These are phyloP conservation scores for Calonectria crousiana DNA, from an alignment of 2,329 filamentous ascomycete species.

Conservation along the genomic window DNA sequence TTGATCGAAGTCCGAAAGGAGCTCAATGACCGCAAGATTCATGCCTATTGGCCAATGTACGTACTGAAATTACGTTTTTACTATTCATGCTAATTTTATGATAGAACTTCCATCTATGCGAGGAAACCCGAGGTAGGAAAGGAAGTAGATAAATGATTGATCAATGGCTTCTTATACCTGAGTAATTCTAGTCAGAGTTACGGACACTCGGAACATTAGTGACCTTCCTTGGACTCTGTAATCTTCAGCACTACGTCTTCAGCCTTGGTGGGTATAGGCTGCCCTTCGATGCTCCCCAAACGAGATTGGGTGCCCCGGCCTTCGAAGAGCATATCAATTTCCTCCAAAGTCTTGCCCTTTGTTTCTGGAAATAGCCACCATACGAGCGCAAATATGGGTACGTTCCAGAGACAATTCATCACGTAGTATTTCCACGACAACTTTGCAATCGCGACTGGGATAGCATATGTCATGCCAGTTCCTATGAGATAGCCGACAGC, in stretches of 20 bases:
- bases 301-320: not conserved
- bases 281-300: not conserved
- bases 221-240: not conserved
- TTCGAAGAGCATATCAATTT: not conserved
- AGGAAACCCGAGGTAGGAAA: not conserved
- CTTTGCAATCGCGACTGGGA: not conserved
- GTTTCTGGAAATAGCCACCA: conserved; percentile 6
- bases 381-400: not conserved
- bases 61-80: not conserved
- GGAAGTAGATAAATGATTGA: not conserved
- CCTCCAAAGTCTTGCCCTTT: conserved; percentile 1
- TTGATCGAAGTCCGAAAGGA: not conserved
- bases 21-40: not conserved
- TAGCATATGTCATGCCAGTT: not conserved
- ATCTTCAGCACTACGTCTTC: not conserved
- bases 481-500: conserved; percentile 1
- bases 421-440: not conserved
- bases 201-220: not conserved
- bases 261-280: not conserved
- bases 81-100: not conserved
- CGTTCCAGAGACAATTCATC: not conserved
- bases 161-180: not conserved
- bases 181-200: not conserved
- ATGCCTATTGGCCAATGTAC: conserved; percentile 11
- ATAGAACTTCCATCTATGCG: not conserved